Evolutionary conservation across 768 basidiomycete genomes (phyloP), one percentile per base, ranked within the genome.

Genomic region (Guyanaporus albipodus): DNA sequence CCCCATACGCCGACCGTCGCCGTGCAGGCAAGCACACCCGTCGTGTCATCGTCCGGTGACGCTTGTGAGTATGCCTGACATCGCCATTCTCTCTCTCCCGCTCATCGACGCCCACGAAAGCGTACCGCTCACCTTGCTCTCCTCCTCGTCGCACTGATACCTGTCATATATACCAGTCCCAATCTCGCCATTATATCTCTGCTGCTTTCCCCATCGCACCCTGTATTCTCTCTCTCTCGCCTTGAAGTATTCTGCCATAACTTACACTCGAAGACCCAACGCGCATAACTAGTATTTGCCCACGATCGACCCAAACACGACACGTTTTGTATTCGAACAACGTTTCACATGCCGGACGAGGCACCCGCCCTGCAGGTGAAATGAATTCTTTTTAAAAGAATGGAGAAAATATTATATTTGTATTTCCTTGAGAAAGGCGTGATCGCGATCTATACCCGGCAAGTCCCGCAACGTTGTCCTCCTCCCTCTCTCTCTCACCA

Each of bases 1-100:
- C 81, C 65, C 85, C 87, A 18, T 81, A 83, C 57, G 76, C 78
- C 32, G 86, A 87, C 62, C 79, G 87, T 19, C 72, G 87, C 45
- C 73, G 87, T 46, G 87, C 87, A 42, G 87, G 87, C 40, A 90
- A 90, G 63, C 87, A 89, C 61, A 89, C 87, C 19, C 75, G 73
- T 58, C 77, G 87, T 43, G 80, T 88, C 27, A 79, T 88, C 52
- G 79, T 84, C 48, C 68, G 77, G 31, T 68, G 48, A 64, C 21
- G 10, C 26, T n/a, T 15, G 52, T 55, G 39, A 43, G 47, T 51
- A 2, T 14, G 0, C 32, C 17, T 9, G 21, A 4, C 31, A 39
- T 3, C n/a, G 26, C 38, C 39, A 21, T 4, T 22, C 38, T 37
- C 12, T 2, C 8, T 27, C 18, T 24, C 21, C 23, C 23, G 8